Percentiles rank a stretch among this genome's conserved stretches.
Evolutionary conservation across 495 filamentous ascomycete genomes (phyloP).

Genomic region (Daldinia vernicosa): DNA sequence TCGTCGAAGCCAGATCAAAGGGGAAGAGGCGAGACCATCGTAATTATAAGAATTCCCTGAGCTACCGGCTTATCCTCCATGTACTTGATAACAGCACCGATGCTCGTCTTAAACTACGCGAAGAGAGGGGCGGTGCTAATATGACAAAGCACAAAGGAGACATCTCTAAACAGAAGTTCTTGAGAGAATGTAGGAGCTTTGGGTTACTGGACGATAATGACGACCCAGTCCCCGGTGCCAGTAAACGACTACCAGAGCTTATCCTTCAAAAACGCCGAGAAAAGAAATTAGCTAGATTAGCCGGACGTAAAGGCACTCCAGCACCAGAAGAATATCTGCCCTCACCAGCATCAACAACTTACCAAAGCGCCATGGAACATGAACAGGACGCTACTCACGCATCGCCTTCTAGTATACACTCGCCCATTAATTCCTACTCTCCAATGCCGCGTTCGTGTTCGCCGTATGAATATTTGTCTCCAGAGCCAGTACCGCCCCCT

Average conservation of each 20-base stretch:
- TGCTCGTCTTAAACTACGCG: slow-evolving; percentile 33
- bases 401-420: not conserved
- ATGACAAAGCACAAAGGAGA: slow-evolving; percentile 54
- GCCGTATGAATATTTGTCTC: not conserved
- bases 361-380: not conserved
- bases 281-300: not conserved
- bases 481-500: not conserved
- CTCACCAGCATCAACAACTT: not conserved
- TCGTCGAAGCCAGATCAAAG: not conserved
- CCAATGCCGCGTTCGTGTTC: not conserved
- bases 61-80: slow-evolving; percentile 38
- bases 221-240: slow-evolving; percentile 16
- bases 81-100: slow-evolving; percentile 41
- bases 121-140: slow-evolving; percentile 45
- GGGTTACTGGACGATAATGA: slow-evolving; percentile 32
- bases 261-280: not conserved
- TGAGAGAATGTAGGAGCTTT: slow-evolving; percentile 13
- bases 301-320: not conserved
- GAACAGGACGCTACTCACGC: not conserved
- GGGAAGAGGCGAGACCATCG: slow-evolving; percentile 22
- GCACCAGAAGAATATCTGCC: not conserved
- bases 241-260: not conserved
- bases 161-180: slow-evolving; percentile 29
- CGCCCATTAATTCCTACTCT: not conserved
- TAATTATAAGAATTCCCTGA: slow-evolving; percentile 39